These are phyloP conservation scores for Larix sibirica DNA, from an alignment of 83 land plant species.

Conservation along the genomic window DNA sequence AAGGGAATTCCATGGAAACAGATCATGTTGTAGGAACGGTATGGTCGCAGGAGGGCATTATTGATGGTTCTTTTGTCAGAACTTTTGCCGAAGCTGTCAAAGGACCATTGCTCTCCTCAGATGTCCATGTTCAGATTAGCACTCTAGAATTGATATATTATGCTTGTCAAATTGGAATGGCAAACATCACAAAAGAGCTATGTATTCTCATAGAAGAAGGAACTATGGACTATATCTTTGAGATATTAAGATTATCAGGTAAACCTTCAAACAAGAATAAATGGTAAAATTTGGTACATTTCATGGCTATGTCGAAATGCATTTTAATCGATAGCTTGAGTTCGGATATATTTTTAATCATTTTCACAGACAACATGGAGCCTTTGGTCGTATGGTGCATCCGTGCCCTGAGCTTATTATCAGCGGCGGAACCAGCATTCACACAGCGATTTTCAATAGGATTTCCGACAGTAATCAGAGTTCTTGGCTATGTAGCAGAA, in stretches of 20 bases:
- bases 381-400: slow-evolving; percentile 40
- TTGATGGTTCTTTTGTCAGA: slow-evolving; percentile 16
- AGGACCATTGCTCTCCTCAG: slow-evolving; percentile 74
- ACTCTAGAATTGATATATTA: slow-evolving; percentile 51
- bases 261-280: not conserved
- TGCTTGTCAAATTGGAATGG: slow-evolving; percentile 34
- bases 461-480: slow-evolving; percentile 42
- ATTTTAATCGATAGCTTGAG: not conserved
- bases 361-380: slow-evolving; percentile 40
- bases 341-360: not conserved
- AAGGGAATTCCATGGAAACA: slow-evolving; percentile 24
- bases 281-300: not conserved
- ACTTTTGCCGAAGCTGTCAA: slow-evolving; percentile 77
- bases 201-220: slow-evolving; percentile 64
- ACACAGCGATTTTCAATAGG: slow-evolving; percentile 53
- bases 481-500: slow-evolving; percentile 49
- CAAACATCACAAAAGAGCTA: slow-evolving; percentile 16
- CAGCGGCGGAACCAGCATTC: slow-evolving; percentile 49
- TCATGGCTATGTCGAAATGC: not conserved
- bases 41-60: not conserved
- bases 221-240: slow-evolving; percentile 68
- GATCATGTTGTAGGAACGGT: slow-evolving; percentile 12
- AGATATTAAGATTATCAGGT: slow-evolving; percentile 72
- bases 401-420: slow-evolving; percentile 47
- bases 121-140: slow-evolving; percentile 55